phyloP scores from a whole-genome alignment of 768 basidiomycete species.

The Lentinula sp. region DNA sequence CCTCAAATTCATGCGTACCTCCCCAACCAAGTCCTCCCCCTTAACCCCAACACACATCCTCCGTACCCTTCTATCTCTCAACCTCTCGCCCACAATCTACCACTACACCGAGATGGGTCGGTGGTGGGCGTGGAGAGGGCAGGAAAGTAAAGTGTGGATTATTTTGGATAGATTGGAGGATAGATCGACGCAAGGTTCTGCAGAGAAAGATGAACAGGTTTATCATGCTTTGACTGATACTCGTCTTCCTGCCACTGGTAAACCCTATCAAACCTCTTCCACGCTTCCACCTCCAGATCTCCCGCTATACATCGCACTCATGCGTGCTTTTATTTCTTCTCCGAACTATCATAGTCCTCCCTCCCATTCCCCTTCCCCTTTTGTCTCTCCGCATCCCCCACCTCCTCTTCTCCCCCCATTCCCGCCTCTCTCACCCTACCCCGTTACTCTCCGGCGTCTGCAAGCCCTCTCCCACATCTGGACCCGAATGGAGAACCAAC shows the following conservation, averaged over 20 bases:
- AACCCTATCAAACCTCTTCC: too few relatives aligned
- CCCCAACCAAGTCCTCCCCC: background rate
- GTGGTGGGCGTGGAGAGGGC: background rate
- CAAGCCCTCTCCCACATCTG: background rate
- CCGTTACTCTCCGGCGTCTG: background rate
- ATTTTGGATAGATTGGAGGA: background rate
- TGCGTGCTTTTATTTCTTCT: constrained; percentile 5
- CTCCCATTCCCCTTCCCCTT: background rate
- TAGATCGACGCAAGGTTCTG: too few relatives aligned
- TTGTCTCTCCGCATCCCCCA: background rate
- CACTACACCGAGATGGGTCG: constrained; percentile 4
- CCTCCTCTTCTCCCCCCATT: background rate
- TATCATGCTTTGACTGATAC: too few relatives aligned
- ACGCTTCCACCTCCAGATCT: background rate
- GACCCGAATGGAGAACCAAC: background rate
- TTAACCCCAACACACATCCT: background rate
- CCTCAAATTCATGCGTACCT: background rate
- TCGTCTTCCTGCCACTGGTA: too few relatives aligned
- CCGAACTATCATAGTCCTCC: background rate
- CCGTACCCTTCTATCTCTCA: constrained; percentile 1
- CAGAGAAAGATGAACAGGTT: too few relatives aligned
- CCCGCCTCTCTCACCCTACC: background rate
- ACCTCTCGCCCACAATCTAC: background rate
- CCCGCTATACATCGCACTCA: background rate
- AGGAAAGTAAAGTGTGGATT: background rate